Evolutionary conservation across 805 yeast species (phyloP), one percentile per base, ranked within the genome.

Genomic region (Torulaspora quercuum): DNA sequence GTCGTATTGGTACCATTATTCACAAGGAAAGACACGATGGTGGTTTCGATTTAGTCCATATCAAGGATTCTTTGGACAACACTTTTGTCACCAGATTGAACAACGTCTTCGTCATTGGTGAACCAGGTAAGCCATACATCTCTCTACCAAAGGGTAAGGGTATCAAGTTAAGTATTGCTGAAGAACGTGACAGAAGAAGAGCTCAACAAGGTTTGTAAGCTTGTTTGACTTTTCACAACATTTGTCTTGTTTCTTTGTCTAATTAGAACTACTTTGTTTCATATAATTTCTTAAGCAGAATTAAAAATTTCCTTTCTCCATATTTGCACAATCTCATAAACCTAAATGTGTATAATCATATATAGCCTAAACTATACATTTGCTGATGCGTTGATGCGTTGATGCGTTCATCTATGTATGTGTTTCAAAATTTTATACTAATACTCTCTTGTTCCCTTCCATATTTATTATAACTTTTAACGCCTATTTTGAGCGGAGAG

Each of bases 101-200:
- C 57, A 88, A 88, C 82, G 95, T 88, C 57, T 87, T 88, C 73
- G 82, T 88, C 65, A 81, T 88, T 64, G 96, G 96, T 73, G 95
- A 88, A 76, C 88, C 88, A 63, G 82, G 85, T 73, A 87, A 85
- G 76, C 95, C 96, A 66, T 78, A 77, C 78, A 77, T 88, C 67
- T 85, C 95, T 48, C 77, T 88, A 72, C 96, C 97, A 76, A 88
- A 87, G 90, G 97, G 96, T 76, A 88, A 88, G 82, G 97, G 97
- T 83, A 83, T 88, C 73, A 88, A 88, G 80, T 80, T 88, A 68
- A 69, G 90, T 63, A 88, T 88, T 68, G 76, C 95, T 66, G 96
- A 88, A 77, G 96, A 88, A 81, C 87, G 96, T 76, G 96, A 88
- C 85, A 80, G 89, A 80, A 89, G 95, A 75, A 84, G 95, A 75